These are phyloP conservation scores for Schizochytrium sp. DNA, from an alignment of 108 stramenopile genomes.

Conservation along the genomic window DNA sequence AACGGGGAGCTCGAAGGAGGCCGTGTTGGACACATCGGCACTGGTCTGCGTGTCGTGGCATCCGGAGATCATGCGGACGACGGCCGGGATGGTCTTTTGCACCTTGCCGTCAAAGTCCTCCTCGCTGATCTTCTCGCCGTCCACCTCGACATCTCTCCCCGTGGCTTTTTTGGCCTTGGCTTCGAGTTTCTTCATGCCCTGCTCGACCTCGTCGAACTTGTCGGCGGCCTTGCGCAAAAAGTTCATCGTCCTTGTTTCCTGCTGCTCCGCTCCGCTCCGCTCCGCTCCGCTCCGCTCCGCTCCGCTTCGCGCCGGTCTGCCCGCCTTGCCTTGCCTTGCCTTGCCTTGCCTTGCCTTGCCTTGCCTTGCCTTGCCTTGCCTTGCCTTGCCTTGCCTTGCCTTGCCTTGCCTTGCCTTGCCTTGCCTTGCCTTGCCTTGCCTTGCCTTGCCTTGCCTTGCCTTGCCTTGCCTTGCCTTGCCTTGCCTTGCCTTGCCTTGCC, in stretches of 20 bases:
- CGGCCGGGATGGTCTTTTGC: neutral
- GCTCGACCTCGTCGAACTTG: neutral
- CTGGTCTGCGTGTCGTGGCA: constrained; percentile 69
- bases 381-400: too few species aligned
- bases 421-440: too few species aligned
- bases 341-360: too few species aligned
- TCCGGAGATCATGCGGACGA: constrained; percentile 72
- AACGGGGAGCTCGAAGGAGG: constrained; percentile 67
- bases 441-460: too few species aligned
- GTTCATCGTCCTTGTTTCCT: neutral
- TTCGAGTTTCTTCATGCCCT: neutral
- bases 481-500: too few species aligned
- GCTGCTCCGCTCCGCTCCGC: too few species aligned
- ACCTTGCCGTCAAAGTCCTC: neutral
- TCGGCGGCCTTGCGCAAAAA: neutral
- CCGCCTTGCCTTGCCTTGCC: too few species aligned
- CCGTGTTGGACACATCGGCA: constrained; percentile 66
- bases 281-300: too few species aligned
- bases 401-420: too few species aligned
- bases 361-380: too few species aligned
- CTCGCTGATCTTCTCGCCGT: neutral
- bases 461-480: too few species aligned
- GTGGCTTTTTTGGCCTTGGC: neutral
- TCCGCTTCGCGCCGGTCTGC: too few species aligned
- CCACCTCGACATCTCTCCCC: neutral